A percentile compares a stretch with the other conserved stretches of the same genome.
Evolutionary conservation across 495 filamentous ascomycete genomes (phyloP).

Genomic region (Astrocystis sublimbata): DNA sequence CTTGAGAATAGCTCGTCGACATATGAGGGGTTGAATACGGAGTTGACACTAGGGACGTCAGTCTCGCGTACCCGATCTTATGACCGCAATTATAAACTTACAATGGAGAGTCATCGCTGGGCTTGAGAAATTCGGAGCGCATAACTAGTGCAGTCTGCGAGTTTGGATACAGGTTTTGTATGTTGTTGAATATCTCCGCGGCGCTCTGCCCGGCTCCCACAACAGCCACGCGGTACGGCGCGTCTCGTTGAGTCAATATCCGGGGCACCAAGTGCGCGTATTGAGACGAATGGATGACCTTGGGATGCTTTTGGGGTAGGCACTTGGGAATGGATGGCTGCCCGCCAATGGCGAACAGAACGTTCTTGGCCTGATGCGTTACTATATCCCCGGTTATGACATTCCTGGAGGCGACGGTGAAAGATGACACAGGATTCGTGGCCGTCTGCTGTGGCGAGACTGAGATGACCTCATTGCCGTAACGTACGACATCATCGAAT

Average conservation of each 20-base stretch:
- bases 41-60: constrained; percentile 72
- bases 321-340: constrained; percentile 71
- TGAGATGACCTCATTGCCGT: constrained; percentile 72
- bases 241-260: constrained; percentile 58
- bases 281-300: constrained; percentile 86
- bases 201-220: constrained; percentile 89
- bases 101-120: constrained; percentile 96
- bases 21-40: constrained; percentile 86
- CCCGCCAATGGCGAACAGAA: constrained; percentile 84
- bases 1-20: constrained; percentile 73
- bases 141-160: constrained; percentile 76
- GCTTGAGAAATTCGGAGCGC: constrained; percentile 74
- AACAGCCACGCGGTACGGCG: constrained; percentile 73
- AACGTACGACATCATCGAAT: constrained; percentile 77
- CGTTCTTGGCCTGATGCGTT: constrained; percentile 64
- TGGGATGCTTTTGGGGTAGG: constrained; percentile 60
- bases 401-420: constrained; percentile 46
- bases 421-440: constrained; percentile 49
- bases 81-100: constrained; percentile 45
- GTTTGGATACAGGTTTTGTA: constrained; percentile 80
- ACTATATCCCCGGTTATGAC: constrained; percentile 34
- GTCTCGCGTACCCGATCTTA: no score
- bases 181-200: constrained; percentile 91
- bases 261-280: constrained; percentile 66
- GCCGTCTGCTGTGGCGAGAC: constrained; percentile 47